Evolutionary conservation across 1,284 basidiomycete species (phyloP), one percentile per base, ranked within the genome.

Genomic region (Thecaphora frezii): DNA sequence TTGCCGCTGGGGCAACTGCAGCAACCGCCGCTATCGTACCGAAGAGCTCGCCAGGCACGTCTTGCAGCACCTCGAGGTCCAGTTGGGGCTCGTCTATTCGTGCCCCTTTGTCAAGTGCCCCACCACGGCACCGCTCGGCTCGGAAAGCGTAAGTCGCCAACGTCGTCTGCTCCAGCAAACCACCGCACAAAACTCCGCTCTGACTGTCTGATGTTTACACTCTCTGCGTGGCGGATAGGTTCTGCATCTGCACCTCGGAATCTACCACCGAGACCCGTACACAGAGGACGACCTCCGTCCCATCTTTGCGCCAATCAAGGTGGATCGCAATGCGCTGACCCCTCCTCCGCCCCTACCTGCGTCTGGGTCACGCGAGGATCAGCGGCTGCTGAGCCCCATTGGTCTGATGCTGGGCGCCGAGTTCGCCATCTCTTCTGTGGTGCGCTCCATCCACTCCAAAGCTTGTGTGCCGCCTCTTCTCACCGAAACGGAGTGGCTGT

Each of bases 1-100:
- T 14, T 63, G 60, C 44, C 54, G 51, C 16, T 64, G 61, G 61
- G 50, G 42, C 40, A 39, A 14, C 9, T 64, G 61, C 44, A 44
- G 50, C 42, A 64, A 59, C 19, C 61, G 61, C 0, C 56, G 53
- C 24, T 64, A 56, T 19, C 43, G 53, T 12, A 22, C 54, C 12
- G 19, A 43, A 1, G 57, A 44, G 8, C 53, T 64, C 24, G 61
- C 55, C 1, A 22, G 42, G 21, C 61, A 59, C 28, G 8, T 64
- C 14, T 52, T 64, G 3, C 48, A 59, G 33, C 61, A 64, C n/a
- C 38, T 64, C 14, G 50, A 46, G 1, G 19, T 44, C 5, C 61
- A 58, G 26, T 30, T 51, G 37, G 61, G 61, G 10, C 42, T 56
- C 37, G 54, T 45, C n/a, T 58, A 59, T 37, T 49, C 56, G 0